Percentiles rank a stretch among this genome's conserved stretches.
Evolutionary conservation across 148 eudicot species (phyloP).

Genomic region (Rhododendron ovatum): DNA sequence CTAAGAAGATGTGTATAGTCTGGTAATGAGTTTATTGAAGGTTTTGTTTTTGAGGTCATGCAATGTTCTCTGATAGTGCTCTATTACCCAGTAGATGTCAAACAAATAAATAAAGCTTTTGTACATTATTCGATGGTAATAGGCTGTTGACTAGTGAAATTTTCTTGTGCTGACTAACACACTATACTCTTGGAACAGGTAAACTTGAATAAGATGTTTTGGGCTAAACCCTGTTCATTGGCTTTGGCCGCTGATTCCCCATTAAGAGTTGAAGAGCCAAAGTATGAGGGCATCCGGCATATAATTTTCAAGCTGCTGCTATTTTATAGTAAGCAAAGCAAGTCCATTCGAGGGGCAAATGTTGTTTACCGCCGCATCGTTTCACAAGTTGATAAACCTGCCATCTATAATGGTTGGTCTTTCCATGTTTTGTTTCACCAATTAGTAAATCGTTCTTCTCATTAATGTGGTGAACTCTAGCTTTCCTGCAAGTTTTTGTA

Average conservation of each 20-base stretch:
- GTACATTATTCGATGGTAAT: constrained; percentile 3
- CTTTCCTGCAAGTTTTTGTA: neutral
- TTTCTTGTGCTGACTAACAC: neutral
- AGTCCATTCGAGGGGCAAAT: constrained; percentile 77
- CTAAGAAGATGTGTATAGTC: neutral
- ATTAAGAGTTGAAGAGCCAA: constrained; percentile 73
- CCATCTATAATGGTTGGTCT: constrained; percentile 73
- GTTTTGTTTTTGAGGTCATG: neutral
- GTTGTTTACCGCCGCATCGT: constrained; percentile 73
- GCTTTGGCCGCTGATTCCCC: constrained; percentile 85
- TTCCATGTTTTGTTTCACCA: neutral
- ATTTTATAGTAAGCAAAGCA: constrained; percentile 91
- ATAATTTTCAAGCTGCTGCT: constrained; percentile 70
- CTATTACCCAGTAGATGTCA: neutral
- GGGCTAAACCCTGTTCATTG: constrained; percentile 84
- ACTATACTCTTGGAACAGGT: constrained; percentile 36
- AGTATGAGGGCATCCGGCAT: constrained; percentile 65
- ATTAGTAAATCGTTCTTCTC: neutral
- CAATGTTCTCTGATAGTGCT: neutral
- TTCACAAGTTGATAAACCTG: constrained; percentile 76
- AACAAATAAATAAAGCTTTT: neutral
- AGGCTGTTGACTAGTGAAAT: neutral
- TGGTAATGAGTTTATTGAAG: neutral
- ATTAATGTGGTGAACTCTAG: neutral
- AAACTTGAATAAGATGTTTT: constrained; percentile 81